Conservation (phyloP, 768 basidiomycete species). For the Sutorius australiensis region DNA sequence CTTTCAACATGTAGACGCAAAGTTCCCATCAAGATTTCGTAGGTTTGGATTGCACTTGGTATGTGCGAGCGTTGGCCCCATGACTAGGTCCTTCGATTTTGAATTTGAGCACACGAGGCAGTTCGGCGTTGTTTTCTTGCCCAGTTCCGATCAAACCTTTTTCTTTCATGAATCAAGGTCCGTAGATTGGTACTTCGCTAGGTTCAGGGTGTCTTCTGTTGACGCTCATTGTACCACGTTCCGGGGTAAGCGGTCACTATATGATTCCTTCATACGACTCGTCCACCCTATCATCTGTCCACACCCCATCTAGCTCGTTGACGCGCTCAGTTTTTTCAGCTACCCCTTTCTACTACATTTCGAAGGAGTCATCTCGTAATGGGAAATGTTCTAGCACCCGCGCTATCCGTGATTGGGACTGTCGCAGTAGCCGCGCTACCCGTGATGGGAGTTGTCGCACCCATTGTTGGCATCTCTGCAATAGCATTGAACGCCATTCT, state of each 20-base stretch:
- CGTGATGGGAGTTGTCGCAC: not conserved
- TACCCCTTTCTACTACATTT: no score
- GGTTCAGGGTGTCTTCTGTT: not conserved
- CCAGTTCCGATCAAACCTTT: not conserved
- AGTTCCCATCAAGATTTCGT: not conserved
- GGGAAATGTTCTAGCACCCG: not conserved
- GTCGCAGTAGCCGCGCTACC: not conserved
- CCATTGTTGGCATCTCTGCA: no score
- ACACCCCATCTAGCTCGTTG: not conserved
- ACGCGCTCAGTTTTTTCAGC: no score
- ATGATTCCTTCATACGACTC: not conserved
- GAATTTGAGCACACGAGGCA: not conserved
- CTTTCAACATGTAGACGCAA: not conserved
- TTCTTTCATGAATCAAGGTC: not conserved
- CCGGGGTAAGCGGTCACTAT: not conserved
- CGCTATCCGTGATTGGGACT: no score
- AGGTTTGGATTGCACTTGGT: not conserved
- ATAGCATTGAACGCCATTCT: no score
- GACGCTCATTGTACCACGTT: not conserved
- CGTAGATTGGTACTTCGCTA: not conserved
- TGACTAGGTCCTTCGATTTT: not conserved
- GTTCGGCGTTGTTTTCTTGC: not conserved
- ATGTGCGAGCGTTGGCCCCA: not conserved
- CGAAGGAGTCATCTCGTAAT: no score
- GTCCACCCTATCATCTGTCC: not conserved